Evolutionary conservation across 768 basidiomycete species (phyloP).

Genomic region (Fomitopsis pulvina): DNA sequence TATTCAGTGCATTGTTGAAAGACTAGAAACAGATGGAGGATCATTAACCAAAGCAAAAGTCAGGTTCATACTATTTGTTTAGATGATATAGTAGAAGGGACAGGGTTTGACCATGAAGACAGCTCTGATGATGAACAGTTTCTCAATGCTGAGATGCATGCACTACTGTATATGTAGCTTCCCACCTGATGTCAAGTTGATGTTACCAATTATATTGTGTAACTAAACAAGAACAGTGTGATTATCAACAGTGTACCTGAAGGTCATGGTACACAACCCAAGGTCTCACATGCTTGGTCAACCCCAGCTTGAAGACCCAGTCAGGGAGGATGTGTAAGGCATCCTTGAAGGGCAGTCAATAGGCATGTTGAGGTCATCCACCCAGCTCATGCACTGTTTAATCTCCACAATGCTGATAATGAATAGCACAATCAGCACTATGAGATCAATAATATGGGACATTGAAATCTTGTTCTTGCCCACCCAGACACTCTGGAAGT

Average conservation of each 20-base stretch:
- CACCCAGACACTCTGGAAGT: constrained; percentile 40
- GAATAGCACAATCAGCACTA: constrained; percentile 47
- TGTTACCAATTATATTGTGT: no score
- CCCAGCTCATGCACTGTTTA: constrained; percentile 44
- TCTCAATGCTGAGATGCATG: no score
- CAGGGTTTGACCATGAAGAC: no score
- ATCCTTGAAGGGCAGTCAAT: constrained; percentile 28
- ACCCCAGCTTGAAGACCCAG: constrained; percentile 17
- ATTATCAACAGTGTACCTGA: constrained; percentile 11
- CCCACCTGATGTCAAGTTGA: no score
- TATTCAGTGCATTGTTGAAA: no score
- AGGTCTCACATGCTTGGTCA: constrained; percentile 16
- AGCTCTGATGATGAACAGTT: no score
- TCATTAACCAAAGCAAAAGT: no score
- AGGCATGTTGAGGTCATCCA: constrained; percentile 36
- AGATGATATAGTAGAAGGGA: no score
- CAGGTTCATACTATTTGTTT: no score
- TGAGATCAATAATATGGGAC: constrained; percentile 45
- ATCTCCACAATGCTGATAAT: constrained; percentile 54
- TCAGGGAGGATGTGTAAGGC: constrained; percentile 22
- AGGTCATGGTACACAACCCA: constrained; percentile 22
- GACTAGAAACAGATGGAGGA: no score
- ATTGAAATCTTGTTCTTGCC: constrained; percentile 31
- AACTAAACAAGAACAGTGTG: no score
- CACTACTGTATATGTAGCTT: no score